Evolutionary conservation across 2,329 filamentous ascomycete species (phyloP).

Genomic region (Herpomyces periplanetae): DNA sequence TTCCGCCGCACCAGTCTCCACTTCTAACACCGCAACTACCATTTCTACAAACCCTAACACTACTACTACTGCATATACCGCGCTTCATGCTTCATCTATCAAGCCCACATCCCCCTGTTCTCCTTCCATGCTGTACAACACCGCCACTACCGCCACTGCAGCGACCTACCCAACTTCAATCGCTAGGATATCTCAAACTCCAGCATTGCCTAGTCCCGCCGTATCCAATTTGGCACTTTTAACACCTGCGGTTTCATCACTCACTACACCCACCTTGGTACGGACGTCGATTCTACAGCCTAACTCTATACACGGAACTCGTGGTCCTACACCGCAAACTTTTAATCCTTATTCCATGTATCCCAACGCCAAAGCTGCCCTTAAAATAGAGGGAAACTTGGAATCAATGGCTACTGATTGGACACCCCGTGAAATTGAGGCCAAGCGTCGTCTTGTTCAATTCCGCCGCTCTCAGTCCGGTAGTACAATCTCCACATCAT

Average conservation of each 20-base stretch:
- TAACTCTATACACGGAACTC: slow-evolving; percentile 10
- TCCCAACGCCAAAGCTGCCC: slow-evolving; percentile 30
- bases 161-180: slow-evolving; percentile 1
- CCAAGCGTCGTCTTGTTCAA: slow-evolving; percentile 44
- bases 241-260: too few species aligned
- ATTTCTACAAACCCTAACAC: slow-evolving; percentile 4
- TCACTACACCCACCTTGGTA: slow-evolving; percentile 19
- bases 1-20: slow-evolving; percentile 4
- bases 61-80: slow-evolving; percentile 5
- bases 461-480: slow-evolving; percentile 51
- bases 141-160: slow-evolving; percentile 6
- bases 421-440: slow-evolving; percentile 39
- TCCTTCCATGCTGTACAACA: too few species aligned
- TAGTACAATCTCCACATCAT: slow-evolving; percentile 39
- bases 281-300: slow-evolving; percentile 24
- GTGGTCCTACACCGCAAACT: slow-evolving; percentile 9
- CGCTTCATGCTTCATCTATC: slow-evolving; percentile 6
- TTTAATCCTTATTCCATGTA: slow-evolving; percentile 51
- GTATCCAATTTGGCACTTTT: slow-evolving; percentile 6
- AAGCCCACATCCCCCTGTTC: slow-evolving; percentile 7
- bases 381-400: slow-evolving; percentile 56
- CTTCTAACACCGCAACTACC: slow-evolving; percentile 5
- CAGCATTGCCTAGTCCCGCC: slow-evolving; percentile 10
- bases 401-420: slow-evolving; percentile 47
- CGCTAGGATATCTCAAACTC: slow-evolving; percentile 2